Evolutionary conservation across 1,284 basidiomycete species (phyloP), one percentile per base, ranked within the genome.

Genomic region (Hemileia vastatrix): DNA sequence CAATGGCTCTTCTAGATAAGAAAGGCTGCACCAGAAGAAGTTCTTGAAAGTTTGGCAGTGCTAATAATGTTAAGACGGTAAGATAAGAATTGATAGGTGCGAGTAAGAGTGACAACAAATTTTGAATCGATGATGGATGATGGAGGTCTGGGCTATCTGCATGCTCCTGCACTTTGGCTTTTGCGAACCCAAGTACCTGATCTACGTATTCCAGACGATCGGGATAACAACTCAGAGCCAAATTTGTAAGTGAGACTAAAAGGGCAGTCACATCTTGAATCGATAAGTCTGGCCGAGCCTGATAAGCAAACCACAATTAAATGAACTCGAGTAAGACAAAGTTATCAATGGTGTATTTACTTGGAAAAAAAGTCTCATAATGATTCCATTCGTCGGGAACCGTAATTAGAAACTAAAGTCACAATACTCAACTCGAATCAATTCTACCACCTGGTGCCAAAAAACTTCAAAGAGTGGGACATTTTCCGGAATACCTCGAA

Each of bases 381-480:
- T n/a, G n/a, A n/a, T n/a, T n/a, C n/a, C n/a, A n/a, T n/a, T n/a
- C n/a, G n/a, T 24, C n/a, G 0, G 31, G 53, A 51, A 43, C 57
- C 13, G 18, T 50, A 31, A 54, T 23, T 6, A 21, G 18, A 18
- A 54, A 9, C 45, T 61, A n/a, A 61, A 33, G 63, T 44, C 43
- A 11, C 13, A 24, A 3, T 11, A 71, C 78, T 21, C 62, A 57
- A 88, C 90, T 82, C 92, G 92, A 80, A 96, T 92, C 36, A 96
- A 83, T 73, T 93, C 87, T 6, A 95, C 91, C n/a, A 96, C 88
- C 76, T 96, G 93, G 67, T 89, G 86, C 93, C 92, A 96, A 77
- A 96, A 96, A 9, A 96, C 90, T 75, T 96, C 93, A 67, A 96
- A 96, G 57, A 96, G 77, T 71, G 86, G 87, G 33, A 93, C 91